Evolutionary conservation across 345 rosid genomes (phyloP).

Genomic region (Gossypium mustelinum): DNA sequence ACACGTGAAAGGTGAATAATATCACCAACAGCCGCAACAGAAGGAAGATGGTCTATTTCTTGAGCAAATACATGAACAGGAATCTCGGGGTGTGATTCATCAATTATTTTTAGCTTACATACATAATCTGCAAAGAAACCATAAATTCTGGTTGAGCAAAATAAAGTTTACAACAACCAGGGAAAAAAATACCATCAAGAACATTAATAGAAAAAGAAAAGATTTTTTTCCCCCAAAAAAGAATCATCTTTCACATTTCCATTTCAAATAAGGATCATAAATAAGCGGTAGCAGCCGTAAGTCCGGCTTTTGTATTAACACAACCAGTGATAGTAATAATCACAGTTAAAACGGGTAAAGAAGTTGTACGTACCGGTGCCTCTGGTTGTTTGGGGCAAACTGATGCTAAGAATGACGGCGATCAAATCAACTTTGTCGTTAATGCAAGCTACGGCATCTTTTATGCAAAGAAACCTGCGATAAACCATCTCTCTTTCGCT

Average conservation of each 20-base stretch:
- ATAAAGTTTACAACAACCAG: not conserved
- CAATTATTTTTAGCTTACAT: slow-evolving; percentile 46
- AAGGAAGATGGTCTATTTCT: slow-evolving; percentile 45
- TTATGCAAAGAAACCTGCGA: slow-evolving; percentile 41
- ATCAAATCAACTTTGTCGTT: slow-evolving; percentile 55
- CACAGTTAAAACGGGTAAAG: not conserved
- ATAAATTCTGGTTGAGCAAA: not conserved
- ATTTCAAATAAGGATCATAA: not conserved
- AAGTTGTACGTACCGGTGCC: slow-evolving; percentile 46
- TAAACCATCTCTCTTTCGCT: slow-evolving; percentile 36
- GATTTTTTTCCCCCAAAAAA: not conserved
- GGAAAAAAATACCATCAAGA: slow-evolving; percentile 27
- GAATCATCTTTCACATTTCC: not conserved
- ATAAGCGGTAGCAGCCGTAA: not conserved
- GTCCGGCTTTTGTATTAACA: not conserved
- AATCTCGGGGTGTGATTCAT: slow-evolving; percentile 42
- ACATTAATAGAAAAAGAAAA: not conserved
- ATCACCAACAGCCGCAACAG: slow-evolving; percentile 42
- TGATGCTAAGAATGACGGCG: slow-evolving; percentile 52
- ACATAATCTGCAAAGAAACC: slow-evolving; percentile 45
- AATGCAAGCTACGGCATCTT: slow-evolving; percentile 48
- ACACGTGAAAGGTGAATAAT: slow-evolving; percentile 53
- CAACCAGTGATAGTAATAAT: not conserved
- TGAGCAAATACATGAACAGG: slow-evolving; percentile 31
- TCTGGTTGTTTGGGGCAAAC: slow-evolving; percentile 38